Base-by-base conservation (phyloP, 169 alveolate genomes). In the Nephromyces sp. region DNA sequence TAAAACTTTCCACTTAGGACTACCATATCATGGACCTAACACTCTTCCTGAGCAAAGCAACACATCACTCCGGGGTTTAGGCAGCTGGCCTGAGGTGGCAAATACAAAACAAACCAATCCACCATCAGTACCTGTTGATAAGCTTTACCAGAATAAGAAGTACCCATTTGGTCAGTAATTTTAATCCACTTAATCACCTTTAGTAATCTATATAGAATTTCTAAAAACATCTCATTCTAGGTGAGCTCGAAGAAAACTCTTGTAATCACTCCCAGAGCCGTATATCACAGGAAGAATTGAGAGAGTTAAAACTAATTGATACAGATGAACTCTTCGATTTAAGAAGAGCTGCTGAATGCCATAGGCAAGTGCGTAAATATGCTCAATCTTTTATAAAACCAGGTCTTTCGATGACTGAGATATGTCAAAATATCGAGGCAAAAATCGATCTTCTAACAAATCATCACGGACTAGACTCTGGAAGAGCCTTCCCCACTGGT, bases 401-500 rank as follows among this genome's bases (percentile, higher is more conserved):
- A 27, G 99, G 98, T 30, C 80, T 91, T 74, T 87, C 87, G 68
- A 84, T 97, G 88, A 83, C 95, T 62, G 99, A 96, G 70, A 82
- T 98, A 32, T 96, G 98, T 63, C 94, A 95, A 65, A 90, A 91
- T 72, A 80, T 97, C 52, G 99, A 98, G 83, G 86, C 90, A 43
- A 94, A 94, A 89, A 87, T 98, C n/a, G 87, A 92, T 74, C 94
- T 91, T 74, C 89, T 97, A 63, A 93, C 97, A 22, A 93, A 88
- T 64, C 93, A 96, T n/a, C 91, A 94, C 71, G 96, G 97, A 32
- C 83, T 96, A 57, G 96, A 96, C 61, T 89, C 96, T 15, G 99
- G 99, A 24, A 95, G 97, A 92, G 99, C 99, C 35, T 98, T 98
- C 78, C 99, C 99, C 30, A 97, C 99, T 0, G 99, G 99, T 6